Percentiles rank a stretch among this genome's conserved stretches.
phyloP scores from a whole-genome alignment of 192 early-diverging fungal genomes.

The Umbelopsis isabellina region DNA sequence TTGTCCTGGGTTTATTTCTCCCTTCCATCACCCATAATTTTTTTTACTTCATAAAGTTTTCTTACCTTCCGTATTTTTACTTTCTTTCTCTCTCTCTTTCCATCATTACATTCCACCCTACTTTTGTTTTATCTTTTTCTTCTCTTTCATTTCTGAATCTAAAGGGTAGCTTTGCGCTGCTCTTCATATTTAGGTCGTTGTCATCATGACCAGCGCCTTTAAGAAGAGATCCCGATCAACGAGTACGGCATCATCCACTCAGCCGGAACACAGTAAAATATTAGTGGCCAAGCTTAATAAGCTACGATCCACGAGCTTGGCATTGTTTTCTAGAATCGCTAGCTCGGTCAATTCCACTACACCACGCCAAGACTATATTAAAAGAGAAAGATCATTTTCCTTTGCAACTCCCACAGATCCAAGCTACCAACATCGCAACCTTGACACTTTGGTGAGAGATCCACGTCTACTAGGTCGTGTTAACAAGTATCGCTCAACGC shows the following conservation, averaged over 20 bases:
- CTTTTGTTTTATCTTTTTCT: background rate
- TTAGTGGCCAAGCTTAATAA: background rate
- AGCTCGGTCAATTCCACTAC: constrained; percentile 4
- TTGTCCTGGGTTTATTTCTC: too few relatives aligned
- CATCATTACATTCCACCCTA: background rate
- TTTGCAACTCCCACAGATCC: constrained; percentile 1
- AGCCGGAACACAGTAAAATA: background rate
- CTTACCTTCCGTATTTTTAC: background rate
- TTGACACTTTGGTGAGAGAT: constrained; percentile 16
- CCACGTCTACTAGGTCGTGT: constrained; percentile 13
- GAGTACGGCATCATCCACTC: background rate
- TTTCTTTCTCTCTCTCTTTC: constrained; percentile 3
- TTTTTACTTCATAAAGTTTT: constrained; percentile 13
- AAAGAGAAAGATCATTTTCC: constrained; percentile 9
- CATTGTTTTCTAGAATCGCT: background rate
- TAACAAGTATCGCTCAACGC: constrained; percentile 3
- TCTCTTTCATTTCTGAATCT: background rate
- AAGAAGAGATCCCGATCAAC: constrained; percentile 12
- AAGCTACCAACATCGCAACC: background rate
- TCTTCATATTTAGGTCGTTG: constrained; percentile 14
- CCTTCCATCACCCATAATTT: too few relatives aligned
- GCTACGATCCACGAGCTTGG: constrained; percentile 3
- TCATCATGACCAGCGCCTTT: constrained; percentile 11
- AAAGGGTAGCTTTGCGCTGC: constrained; percentile 17
- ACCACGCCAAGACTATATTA: background rate